These are phyloP conservation scores for Dioscorea alata DNA, from an alignment of 106 monocot species.

Conservation along the genomic window DNA sequence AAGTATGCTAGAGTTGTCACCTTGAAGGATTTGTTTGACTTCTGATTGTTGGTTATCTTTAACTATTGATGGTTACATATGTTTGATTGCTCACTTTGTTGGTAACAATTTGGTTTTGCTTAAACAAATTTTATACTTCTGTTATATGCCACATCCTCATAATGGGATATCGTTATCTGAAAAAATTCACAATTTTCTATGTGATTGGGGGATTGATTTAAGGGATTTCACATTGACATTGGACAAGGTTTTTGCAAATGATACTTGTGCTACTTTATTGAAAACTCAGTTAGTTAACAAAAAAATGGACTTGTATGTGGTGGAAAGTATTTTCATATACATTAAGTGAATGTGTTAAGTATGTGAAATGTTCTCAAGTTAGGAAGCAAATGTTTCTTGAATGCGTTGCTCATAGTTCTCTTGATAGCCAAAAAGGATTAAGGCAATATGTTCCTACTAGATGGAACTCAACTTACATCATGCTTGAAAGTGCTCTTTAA, in stretches of 20 bases:
- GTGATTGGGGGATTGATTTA: not conserved
- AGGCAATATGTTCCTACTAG: conserved; percentile 7
- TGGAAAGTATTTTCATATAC: not conserved
- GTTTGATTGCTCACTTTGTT: conserved; percentile 2
- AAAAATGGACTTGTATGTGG: too few species aligned
- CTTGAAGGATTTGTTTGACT: conserved; percentile 2
- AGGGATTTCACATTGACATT: conserved; percentile 2
- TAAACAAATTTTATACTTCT: not conserved
- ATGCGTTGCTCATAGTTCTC: not conserved
- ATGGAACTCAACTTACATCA: too few species aligned
- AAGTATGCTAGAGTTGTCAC: too few species aligned
- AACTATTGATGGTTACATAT: conserved; percentile 4
- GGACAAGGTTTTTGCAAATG: conserved; percentile 7
- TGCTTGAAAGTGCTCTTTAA: too few species aligned
- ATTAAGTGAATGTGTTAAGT: not conserved
- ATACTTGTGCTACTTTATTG: not conserved
- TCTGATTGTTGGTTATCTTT: conserved; percentile 1
- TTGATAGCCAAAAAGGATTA: not conserved
- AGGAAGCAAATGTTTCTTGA: conserved; percentile 4
- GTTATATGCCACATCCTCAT: not conserved
- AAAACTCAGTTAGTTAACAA: too few species aligned
- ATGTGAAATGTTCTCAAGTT: conserved; percentile 4
- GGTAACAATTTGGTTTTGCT: not conserved
- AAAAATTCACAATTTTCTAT: not conserved
- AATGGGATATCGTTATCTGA: not conserved